Conservation (phyloP, 352 stramenopile species). For the Halophytophthora polymorphica region DNA sequence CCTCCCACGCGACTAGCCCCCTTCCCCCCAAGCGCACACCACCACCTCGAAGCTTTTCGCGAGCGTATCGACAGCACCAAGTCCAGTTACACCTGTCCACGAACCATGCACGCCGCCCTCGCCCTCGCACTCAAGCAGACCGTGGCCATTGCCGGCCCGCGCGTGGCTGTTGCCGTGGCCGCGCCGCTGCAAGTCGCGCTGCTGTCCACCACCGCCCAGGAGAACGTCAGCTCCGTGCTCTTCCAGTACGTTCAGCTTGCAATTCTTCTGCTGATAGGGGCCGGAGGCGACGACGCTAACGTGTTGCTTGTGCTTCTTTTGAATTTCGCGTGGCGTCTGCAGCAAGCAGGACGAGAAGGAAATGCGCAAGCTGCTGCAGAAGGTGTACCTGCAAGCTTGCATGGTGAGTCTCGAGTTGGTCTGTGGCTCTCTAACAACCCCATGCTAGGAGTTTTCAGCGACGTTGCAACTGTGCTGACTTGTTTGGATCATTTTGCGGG, state of each 20-base stretch:
- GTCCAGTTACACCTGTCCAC: slow-evolving; percentile 4
- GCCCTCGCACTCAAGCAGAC: slow-evolving; percentile 24
- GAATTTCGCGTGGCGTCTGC: slow-evolving; percentile 3
- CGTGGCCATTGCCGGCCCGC: slow-evolving; percentile 14
- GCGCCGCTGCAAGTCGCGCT: slow-evolving; percentile 20
- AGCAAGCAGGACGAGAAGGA: slow-evolving; percentile 86
- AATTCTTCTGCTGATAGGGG: background rate
- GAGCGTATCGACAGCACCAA: no score
- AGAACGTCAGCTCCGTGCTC: slow-evolving; percentile 22
- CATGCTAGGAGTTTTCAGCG: background rate
- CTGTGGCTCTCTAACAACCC: background rate
- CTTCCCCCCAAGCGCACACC: slow-evolving; percentile 1
- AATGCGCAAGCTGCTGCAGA: slow-evolving; percentile 77
- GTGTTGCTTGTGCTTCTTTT: background rate
- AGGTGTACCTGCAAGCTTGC: slow-evolving; percentile 74
- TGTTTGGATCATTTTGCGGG: background rate
- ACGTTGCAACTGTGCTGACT: background rate
- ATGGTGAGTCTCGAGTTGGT: slow-evolving; percentile 14
- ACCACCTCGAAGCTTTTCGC: slow-evolving; percentile 8
- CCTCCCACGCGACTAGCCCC: no score
- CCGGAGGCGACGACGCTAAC: slow-evolving; percentile 3
- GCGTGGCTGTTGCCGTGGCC: slow-evolving; percentile 12
- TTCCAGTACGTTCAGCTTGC: slow-evolving; percentile 12
- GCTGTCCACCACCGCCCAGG: slow-evolving; percentile 22
- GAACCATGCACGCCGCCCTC: slow-evolving; percentile 22